phyloP scores from a whole-genome alignment of 179 eudicot species.

The Silene coronaria region DNA sequence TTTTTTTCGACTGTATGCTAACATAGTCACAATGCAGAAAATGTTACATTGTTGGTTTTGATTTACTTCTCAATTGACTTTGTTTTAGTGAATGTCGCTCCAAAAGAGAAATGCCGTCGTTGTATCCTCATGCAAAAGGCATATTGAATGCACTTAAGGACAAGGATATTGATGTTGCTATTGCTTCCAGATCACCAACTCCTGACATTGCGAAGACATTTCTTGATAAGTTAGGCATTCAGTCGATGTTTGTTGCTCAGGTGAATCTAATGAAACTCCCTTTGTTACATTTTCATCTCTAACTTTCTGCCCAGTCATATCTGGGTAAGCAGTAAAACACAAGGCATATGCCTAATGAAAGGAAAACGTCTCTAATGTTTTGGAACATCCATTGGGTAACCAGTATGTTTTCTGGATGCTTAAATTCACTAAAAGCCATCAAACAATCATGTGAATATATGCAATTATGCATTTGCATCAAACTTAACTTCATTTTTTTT shows the following conservation, averaged over 20 bases:
- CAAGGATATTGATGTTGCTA: constrained; percentile 73
- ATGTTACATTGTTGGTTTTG: background rate
- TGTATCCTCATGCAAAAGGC: constrained; percentile 90
- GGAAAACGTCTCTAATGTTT: background rate
- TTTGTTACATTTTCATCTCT: background rate
- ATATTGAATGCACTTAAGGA: constrained; percentile 81
- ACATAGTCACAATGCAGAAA: background rate
- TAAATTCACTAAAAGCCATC: background rate
- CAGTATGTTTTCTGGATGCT: background rate
- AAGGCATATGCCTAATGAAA: background rate
- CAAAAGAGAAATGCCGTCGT: constrained; percentile 66
- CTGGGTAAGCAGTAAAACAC: background rate
- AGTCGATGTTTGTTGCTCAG: constrained; percentile 82
- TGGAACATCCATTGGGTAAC: background rate
- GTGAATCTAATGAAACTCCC: constrained; percentile 31
- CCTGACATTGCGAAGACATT: constrained; percentile 82
- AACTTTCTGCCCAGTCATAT: background rate
- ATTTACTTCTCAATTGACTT: background rate
- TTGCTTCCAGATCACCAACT: constrained; percentile 98
- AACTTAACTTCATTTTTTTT: background rate
- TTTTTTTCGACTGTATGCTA: background rate
- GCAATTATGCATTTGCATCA: no score
- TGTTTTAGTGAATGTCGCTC: constrained; percentile 80
- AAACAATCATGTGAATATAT: no score
- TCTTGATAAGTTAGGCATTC: constrained; percentile 70